Base-by-base conservation (phyloP, 257 asterid species). In the Prunella vulgaris region DNA sequence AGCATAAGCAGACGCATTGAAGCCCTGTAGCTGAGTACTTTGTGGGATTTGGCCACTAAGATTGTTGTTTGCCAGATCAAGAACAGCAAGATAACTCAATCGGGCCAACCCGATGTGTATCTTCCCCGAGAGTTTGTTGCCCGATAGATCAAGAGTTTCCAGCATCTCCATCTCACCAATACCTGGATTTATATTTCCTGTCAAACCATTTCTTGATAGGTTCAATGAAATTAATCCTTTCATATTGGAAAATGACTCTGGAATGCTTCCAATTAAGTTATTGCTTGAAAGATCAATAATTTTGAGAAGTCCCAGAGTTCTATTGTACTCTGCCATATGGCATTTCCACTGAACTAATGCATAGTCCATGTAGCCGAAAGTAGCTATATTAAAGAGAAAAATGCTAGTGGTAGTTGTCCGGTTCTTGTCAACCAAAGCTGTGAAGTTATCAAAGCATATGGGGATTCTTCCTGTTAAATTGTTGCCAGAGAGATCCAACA, bases 31-130 rank as follows among this genome's bases (percentile, higher is more conserved):
- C 59, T 80, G 84, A 35, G 82, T 70, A 49, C 84, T 24, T 8
- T 44, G 0, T 5, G 84, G 86, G 48, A 76, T 76, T 68, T 51
- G 48, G 5, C 82, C 87, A 0, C 75, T 69, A 21, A 80, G 68
- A 17, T 68, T 27, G 74, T 80, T 83, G 72, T 73, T 49, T 4
- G 84, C 73, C 75, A 83, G 66, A 54, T 80, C 68, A 15, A 83
- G 51, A 56, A 66, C 69, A 18, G 62, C 20, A 4, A 80, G 48
- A 40, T 13, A 78, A 61, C 17, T 27, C 49, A 80, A 52, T n/a
- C 35, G 14, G 14, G 74, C 70, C 60, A 78, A 42, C 22, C 79
- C 52, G 0, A 1, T 14, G 0, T 79, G 83, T 24, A 80, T 83
- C 64, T 64, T 57, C 3, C 84, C 80, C 1, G 74, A 80, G 37